phyloP scores from a whole-genome alignment of 1,284 basidiomycete species.

The Fomitopsis pinicola region DNA sequence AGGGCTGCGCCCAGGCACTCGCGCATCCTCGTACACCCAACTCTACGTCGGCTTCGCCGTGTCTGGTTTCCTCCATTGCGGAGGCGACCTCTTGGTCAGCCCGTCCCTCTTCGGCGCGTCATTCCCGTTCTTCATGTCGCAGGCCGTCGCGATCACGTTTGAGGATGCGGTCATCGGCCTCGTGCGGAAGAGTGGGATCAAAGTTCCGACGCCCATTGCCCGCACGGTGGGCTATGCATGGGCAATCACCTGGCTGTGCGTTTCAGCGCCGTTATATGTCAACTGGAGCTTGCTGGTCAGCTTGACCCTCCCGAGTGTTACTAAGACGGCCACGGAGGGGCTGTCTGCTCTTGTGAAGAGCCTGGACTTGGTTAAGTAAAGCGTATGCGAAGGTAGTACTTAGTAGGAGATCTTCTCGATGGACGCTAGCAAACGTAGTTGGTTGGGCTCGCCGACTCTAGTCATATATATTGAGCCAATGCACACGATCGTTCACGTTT shows the following conservation, averaged over 20 bases:
- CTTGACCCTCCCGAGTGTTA: background rate
- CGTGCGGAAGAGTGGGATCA: slow-evolving; percentile 4
- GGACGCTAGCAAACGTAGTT: background rate
- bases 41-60: slow-evolving; percentile 29
- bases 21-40: slow-evolving; percentile 26
- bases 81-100: slow-evolving; percentile 16
- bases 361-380: background rate
- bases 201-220: background rate
- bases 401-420: background rate
- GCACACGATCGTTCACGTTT: too few relatives aligned
- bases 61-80: slow-evolving; percentile 27
- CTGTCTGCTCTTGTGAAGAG: background rate
- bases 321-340: background rate
- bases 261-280: slow-evolving; percentile 9
- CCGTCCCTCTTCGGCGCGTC: slow-evolving; percentile 13
- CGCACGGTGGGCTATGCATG: slow-evolving; percentile 14
- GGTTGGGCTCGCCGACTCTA: background rate
- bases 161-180: slow-evolving; percentile 24
- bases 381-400: background rate
- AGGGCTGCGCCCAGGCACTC: slow-evolving; percentile 16
- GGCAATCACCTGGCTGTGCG: slow-evolving; percentile 13
- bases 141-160: slow-evolving; percentile 24
- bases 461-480: background rate
- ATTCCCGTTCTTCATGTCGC: slow-evolving; percentile 24
- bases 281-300: slow-evolving; percentile 4